These are phyloP conservation scores for Lipomyces chichibuensis DNA, from an alignment of 805 yeast genomes.

Conservation along the genomic window DNA sequence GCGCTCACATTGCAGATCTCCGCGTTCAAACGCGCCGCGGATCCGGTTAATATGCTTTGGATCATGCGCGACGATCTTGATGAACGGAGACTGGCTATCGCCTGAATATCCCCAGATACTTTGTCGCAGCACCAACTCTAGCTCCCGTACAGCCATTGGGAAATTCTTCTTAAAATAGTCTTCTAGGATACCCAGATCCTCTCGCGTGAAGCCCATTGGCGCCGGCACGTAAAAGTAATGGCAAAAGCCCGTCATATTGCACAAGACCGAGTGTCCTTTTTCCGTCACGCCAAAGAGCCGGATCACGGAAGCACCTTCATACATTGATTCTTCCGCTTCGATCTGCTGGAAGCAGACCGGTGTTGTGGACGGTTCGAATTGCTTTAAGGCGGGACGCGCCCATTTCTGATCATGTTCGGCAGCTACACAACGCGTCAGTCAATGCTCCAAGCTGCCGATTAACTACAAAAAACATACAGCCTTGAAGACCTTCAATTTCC, in stretches of 20 bases:
- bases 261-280: constrained; percentile 83
- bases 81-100: constrained; percentile 72
- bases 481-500: constrained; percentile 41
- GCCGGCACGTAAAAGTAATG: constrained; percentile 93
- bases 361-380: constrained; percentile 52
- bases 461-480: constrained; percentile 11
- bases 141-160: constrained; percentile 61
- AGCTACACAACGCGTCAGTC: constrained; percentile 9
- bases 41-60: constrained; percentile 68
- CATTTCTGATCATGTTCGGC: constrained; percentile 47
- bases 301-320: constrained; percentile 57
- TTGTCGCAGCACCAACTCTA: constrained; percentile 73
- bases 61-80: constrained; percentile 69
- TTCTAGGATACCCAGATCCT: constrained; percentile 51
- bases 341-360: constrained; percentile 85
- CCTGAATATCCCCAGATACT: constrained; percentile 94
- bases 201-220: constrained; percentile 71
- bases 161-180: background rate
- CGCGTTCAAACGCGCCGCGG: constrained; percentile 81
- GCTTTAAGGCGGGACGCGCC: constrained; percentile 59
- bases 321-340: constrained; percentile 88
- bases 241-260: constrained; percentile 84
- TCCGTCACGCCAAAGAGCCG: constrained; percentile 91
- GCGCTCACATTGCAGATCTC: constrained; percentile 63
- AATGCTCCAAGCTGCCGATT: background rate